Conservation (phyloP, 2,329 filamentous ascomycete species). For the Aplosporella prunicola region DNA sequence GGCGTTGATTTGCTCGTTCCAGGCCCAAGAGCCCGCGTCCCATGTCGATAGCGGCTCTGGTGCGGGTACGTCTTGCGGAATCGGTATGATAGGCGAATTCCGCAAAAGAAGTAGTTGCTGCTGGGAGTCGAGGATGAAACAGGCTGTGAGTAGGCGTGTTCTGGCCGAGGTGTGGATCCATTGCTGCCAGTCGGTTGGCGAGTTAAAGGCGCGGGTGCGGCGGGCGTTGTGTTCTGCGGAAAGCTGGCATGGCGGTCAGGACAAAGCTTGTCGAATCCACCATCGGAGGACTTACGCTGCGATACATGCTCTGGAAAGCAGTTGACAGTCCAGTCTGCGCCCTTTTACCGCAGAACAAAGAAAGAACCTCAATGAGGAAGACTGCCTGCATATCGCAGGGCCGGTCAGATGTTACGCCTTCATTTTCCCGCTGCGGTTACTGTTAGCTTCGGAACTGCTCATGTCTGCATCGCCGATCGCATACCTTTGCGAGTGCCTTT, state of each 20-base stretch:
- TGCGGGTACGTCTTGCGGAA: too few species aligned
- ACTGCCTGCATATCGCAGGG: conserved; percentile 36
- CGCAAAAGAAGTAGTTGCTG: conserved; percentile 19
- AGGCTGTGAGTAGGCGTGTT: conserved; percentile 32
- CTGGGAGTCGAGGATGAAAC: conserved; percentile 35
- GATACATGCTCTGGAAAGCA: conserved; percentile 30
- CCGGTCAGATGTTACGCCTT: conserved; percentile 16
- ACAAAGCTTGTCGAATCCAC: conserved; percentile 1
- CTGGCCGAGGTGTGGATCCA: conserved; percentile 25
- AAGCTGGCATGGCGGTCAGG: not conserved
- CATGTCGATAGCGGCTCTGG: too few species aligned
- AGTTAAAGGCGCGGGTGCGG: not conserved
- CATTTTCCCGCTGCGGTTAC: conserved; percentile 13
- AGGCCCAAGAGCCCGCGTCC: too few species aligned
- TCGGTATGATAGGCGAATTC: not conserved
- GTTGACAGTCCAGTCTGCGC: conserved; percentile 27
- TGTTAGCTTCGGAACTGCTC: not conserved
- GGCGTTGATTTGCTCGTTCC: too few species aligned
- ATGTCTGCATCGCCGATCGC: too few species aligned
- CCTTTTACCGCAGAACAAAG: conserved; percentile 33
- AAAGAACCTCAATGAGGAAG: conserved; percentile 34
- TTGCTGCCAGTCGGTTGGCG: not conserved
- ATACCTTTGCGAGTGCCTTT: conserved; percentile 29
- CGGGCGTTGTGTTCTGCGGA: too few species aligned
- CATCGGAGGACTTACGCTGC: conserved; percentile 22